phyloP scores from a whole-genome alignment of 1,284 basidiomycete genomes.

The Boletus coffeatus region DNA sequence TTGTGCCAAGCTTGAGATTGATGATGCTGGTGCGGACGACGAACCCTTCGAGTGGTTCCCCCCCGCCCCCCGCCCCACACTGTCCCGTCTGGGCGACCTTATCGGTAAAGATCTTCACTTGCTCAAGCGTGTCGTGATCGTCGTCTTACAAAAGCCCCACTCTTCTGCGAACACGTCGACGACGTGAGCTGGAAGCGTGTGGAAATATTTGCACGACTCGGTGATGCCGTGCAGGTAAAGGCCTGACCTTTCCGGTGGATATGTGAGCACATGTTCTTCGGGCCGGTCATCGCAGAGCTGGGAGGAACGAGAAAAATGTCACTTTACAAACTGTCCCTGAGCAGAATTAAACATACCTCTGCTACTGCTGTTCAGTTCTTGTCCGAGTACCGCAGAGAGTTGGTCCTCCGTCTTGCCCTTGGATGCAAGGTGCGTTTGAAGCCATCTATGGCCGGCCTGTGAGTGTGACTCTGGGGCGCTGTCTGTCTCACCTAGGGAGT shows the following conservation, averaged over 20 bases:
- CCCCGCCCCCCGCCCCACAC: conserved; percentile 51
- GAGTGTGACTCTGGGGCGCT: conserved; percentile 57
- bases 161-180: conserved; percentile 81
- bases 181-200: conserved; percentile 61
- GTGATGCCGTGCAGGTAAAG: conserved; percentile 95
- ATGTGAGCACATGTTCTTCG: conserved; percentile 94
- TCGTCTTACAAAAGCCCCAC: conserved; percentile 87
- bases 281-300: conserved; percentile 97
- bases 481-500: conserved; percentile 63
- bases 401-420: conserved; percentile 68
- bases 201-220: conserved; percentile 63
- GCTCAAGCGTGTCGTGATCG: conserved; percentile 53
- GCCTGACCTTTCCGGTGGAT: conserved; percentile 78
- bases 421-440: conserved; percentile 63
- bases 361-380: conserved; percentile 88
- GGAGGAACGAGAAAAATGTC: background rate
- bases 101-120: conserved; percentile 72
- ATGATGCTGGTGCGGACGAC: conserved; percentile 56
- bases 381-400: conserved; percentile 68
- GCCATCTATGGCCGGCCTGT: conserved; percentile 78
- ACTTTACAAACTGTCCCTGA: background rate
- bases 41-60: conserved; percentile 55
- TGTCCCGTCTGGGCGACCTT: conserved; percentile 63
- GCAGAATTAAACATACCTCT: conserved; percentile 55
- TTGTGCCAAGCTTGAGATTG: conserved; percentile 28